phyloP scores from a whole-genome alignment of 148 eudicot species.

The Spergularia bocconei region DNA sequence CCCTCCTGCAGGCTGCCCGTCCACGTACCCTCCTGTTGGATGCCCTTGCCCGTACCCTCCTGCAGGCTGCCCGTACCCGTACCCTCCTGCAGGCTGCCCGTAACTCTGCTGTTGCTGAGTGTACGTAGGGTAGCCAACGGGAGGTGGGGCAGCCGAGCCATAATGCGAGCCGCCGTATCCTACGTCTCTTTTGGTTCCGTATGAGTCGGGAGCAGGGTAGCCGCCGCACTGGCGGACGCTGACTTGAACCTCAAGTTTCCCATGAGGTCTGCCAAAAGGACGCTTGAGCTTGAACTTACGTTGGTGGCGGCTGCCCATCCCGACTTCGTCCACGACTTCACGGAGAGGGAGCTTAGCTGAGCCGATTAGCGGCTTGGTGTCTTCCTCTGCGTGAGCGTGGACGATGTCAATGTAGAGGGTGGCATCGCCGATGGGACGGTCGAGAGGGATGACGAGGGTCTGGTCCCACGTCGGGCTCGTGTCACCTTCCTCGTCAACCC shows the following conservation, averaged over 20 bases:
- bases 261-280: slow-evolving; percentile 90
- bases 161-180: background rate
- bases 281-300: slow-evolving; percentile 56
- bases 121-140: slow-evolving; percentile 8
- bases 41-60: too few relatives aligned
- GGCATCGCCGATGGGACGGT: slow-evolving; percentile 60
- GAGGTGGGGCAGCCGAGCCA: background rate
- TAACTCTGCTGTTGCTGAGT: slow-evolving; percentile 2
- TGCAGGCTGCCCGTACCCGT: slow-evolving; percentile 15
- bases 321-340: slow-evolving; percentile 61
- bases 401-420: slow-evolving; percentile 63
- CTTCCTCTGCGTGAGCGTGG: slow-evolving; percentile 55
- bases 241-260: slow-evolving; percentile 51
- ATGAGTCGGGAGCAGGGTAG: slow-evolving; percentile 56
- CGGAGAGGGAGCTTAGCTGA: slow-evolving; percentile 48
- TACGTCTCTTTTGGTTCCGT: slow-evolving; percentile 20
- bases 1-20: slow-evolving; percentile 12
- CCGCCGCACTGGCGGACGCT: slow-evolving; percentile 39
- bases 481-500: slow-evolving; percentile 66
- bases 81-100: slow-evolving; percentile 21
- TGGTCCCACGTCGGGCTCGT: slow-evolving; percentile 66
- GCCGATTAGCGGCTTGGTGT: slow-evolving; percentile 75
- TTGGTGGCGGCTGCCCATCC: slow-evolving; percentile 32
- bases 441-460: slow-evolving; percentile 54
- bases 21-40: slow-evolving; percentile 30